Conservation (phyloP, 1,284 basidiomycete genomes). For the Sparassis latifolia region DNA sequence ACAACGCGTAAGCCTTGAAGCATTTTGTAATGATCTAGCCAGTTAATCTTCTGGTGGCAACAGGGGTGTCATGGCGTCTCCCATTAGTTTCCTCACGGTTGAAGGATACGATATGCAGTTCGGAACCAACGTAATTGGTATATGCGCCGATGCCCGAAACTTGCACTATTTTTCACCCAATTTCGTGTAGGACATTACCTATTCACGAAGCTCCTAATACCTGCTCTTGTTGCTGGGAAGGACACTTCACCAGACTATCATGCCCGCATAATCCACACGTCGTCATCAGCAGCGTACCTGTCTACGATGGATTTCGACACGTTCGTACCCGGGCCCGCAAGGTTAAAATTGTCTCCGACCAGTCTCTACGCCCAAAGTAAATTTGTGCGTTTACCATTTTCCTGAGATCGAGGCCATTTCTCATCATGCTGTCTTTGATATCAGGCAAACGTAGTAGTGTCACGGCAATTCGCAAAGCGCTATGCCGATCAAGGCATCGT, state of each 20-base stretch:
- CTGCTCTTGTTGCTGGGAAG: constrained; percentile 35
- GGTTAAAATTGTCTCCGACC: constrained; percentile 20
- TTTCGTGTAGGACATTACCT: constrained; percentile 32
- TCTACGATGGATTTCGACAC: constrained; percentile 24
- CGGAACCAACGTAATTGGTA: constrained; percentile 51
- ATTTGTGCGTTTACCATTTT: constrained; percentile 22
- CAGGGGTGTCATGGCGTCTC: constrained; percentile 53
- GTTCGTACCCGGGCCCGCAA: constrained; percentile 19
- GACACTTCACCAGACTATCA: constrained; percentile 30
- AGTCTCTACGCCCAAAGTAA: constrained; percentile 38
- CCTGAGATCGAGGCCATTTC: background rate
- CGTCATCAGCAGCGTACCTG: constrained; percentile 30
- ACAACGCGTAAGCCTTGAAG: background rate
- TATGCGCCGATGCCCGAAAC: background rate
- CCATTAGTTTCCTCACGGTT: constrained; percentile 36
- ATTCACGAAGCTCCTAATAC: constrained; percentile 45
- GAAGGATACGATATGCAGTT: constrained; percentile 59
- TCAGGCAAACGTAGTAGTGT: constrained; percentile 31
- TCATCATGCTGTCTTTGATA: background rate
- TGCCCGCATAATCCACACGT: constrained; percentile 42
- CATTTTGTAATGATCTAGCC: background rate
- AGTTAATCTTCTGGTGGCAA: too few relatives aligned
- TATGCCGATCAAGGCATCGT: constrained; percentile 26
- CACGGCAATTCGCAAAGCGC: constrained; percentile 24
- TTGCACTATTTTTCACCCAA: background rate